These are phyloP conservation scores for Dactylonectria estremocensis DNA, from an alignment of 2,329 filamentous ascomycete species.

Conservation along the genomic window DNA sequence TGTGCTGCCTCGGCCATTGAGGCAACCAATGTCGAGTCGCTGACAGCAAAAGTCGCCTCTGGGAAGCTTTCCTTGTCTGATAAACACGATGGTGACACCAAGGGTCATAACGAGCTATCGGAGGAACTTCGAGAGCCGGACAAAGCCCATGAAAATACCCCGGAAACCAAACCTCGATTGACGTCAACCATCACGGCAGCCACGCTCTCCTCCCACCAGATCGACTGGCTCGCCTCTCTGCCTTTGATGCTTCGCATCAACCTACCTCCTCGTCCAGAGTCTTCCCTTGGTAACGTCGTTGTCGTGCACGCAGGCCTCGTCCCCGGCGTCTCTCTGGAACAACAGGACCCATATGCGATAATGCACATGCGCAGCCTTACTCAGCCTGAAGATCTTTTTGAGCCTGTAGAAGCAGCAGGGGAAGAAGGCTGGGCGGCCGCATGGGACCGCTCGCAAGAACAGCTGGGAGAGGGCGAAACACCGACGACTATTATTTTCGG, in stretches of 20 bases:
- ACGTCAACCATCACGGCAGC: slow-evolving; percentile 25
- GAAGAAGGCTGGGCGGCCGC: not conserved
- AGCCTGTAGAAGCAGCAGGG: not conserved
- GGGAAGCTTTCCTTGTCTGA: not conserved
- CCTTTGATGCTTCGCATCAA: slow-evolving; percentile 38
- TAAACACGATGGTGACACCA: too few relatives aligned
- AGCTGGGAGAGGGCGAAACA: not conserved
- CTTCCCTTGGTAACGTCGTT: slow-evolving; percentile 52
- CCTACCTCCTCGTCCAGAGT: slow-evolving; percentile 24
- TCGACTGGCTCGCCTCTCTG: slow-evolving; percentile 32
- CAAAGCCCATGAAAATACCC: not conserved
- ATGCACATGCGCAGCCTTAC: slow-evolving; percentile 90
- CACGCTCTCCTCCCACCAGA: slow-evolving; percentile 26
- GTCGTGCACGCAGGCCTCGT: slow-evolving; percentile 88
- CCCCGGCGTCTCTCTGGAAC: slow-evolving; percentile 76
- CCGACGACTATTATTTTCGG: slow-evolving; percentile 83
- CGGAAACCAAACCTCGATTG: not conserved
- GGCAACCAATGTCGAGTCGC: not conserved
- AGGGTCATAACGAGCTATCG: not conserved
- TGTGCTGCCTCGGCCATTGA: slow-evolving; percentile 54
- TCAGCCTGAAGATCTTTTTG: slow-evolving; percentile 45
- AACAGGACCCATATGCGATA: slow-evolving; percentile 80
- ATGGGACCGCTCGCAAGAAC: not conserved
- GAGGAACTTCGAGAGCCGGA: not conserved
- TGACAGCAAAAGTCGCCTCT: not conserved